phyloP scores from a whole-genome alignment of 768 basidiomycete species.

The Sporobolomyces phaffii region DNA sequence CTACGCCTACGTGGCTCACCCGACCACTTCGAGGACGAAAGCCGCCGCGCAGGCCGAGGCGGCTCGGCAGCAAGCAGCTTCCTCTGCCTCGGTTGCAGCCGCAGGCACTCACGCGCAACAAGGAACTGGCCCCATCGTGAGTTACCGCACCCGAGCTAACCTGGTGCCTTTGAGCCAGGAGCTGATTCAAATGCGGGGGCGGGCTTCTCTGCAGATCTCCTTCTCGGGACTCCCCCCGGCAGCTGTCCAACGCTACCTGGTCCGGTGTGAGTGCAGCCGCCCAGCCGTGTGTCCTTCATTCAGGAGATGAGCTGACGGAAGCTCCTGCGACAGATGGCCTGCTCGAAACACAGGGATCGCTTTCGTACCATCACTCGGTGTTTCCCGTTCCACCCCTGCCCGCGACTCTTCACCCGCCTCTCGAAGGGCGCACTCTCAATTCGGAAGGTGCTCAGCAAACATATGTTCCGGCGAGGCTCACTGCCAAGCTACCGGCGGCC shows the following conservation, averaged over 20 bases:
- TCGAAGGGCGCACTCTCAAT: slow-evolving; percentile 12
- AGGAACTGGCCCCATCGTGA: slow-evolving; percentile 9
- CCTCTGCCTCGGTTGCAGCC: not conserved
- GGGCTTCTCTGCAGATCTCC: slow-evolving; percentile 11
- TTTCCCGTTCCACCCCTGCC: slow-evolving; percentile 36
- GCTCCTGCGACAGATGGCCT: slow-evolving; percentile 24
- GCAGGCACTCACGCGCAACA: not conserved
- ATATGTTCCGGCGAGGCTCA: slow-evolving; percentile 11
- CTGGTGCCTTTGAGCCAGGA: not conserved
- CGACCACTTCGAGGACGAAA: slow-evolving; percentile 18
- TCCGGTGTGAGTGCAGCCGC: slow-evolving; percentile 27
- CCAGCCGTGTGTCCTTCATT: too few relatives aligned
- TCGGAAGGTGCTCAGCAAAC: slow-evolving; percentile 9
- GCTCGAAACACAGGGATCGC: slow-evolving; percentile 16
- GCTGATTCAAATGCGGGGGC: not conserved
- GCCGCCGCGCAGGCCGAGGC: not conserved
- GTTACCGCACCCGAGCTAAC: too few relatives aligned
- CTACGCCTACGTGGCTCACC: slow-evolving; percentile 5
- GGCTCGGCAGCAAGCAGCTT: not conserved
- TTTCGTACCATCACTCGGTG: slow-evolving; percentile 39
- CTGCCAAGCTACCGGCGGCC: not conserved
- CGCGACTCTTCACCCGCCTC: slow-evolving; percentile 20
- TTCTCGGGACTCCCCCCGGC: slow-evolving; percentile 27
- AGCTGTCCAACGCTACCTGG: slow-evolving; percentile 33
- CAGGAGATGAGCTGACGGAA: too few relatives aligned